A percentile compares a stretch with the other conserved stretches of the same genome.
Evolutionary conservation across 768 basidiomycete species (phyloP).

Genomic region (Tulasnella sp.): DNA sequence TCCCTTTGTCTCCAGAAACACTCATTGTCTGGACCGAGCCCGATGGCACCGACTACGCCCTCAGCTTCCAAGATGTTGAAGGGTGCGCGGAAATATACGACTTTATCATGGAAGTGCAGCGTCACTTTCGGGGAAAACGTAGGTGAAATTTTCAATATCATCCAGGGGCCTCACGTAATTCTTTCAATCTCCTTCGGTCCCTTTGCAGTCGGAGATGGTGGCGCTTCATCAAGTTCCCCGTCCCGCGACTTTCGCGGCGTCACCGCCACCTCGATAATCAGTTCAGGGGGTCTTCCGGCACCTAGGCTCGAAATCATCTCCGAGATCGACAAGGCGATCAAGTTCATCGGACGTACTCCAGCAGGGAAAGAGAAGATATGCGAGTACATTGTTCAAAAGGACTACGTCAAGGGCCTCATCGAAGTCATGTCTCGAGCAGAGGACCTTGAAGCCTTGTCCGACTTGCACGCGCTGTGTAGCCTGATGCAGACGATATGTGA

Average conservation of each 20-base stretch:
- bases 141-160: too few relatives aligned
- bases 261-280: constrained; percentile 26
- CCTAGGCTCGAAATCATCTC: constrained; percentile 66
- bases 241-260: neutral
- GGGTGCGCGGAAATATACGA: constrained; percentile 97
- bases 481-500: constrained; percentile 90
- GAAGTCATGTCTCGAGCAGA: constrained; percentile 79
- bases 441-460: constrained; percentile 81
- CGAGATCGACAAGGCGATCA: constrained; percentile 70
- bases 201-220: neutral
- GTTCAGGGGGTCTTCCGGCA: constrained; percentile 58
- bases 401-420: constrained; percentile 79
- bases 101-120: constrained; percentile 86
- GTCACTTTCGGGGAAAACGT: constrained; percentile 40
- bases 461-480: constrained; percentile 79
- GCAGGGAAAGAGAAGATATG: constrained; percentile 71
- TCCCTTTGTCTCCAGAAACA: constrained; percentile 50
- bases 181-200: neutral
- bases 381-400: constrained; percentile 80
- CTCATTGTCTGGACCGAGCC: constrained; percentile 99
- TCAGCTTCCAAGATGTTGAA: constrained; percentile 93
- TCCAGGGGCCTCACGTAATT: too few relatives aligned
- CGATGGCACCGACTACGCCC: constrained; percentile 84
- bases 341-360: constrained; percentile 58
- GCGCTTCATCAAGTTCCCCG: constrained; percentile 18